These are phyloP conservation scores for Pseudogymnoascus sp. DNA, from an alignment of 2,329 filamentous ascomycete species.

Conservation along the genomic window DNA sequence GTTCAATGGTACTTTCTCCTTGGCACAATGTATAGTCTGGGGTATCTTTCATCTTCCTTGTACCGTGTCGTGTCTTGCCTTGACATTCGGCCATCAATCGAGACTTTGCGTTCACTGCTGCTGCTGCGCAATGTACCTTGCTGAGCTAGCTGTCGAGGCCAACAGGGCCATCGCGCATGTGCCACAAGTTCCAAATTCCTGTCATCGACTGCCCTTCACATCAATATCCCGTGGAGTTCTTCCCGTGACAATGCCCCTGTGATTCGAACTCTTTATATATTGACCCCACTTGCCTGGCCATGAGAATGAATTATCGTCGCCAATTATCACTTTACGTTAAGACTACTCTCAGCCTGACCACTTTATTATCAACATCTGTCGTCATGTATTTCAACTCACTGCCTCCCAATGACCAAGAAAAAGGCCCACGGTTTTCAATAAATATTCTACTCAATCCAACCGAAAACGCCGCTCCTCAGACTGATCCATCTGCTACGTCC, in stretches of 20 bases:
- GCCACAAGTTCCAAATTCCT: slow-evolving; percentile 5
- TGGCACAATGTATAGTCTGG: background rate
- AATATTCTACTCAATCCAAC: background rate
- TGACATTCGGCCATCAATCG: background rate
- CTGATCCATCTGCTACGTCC: no score
- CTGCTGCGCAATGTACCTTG: background rate
- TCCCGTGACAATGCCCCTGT: background rate
- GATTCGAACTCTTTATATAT: background rate
- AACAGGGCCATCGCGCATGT: background rate
- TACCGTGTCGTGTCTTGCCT: background rate
- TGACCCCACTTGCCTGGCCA: background rate
- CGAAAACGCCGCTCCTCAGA: background rate
- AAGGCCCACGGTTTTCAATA: background rate
- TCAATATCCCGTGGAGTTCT: background rate
- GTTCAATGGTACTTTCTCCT: background rate
- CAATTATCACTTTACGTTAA: background rate
- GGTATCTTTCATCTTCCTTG: background rate
- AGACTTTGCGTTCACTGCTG: background rate
- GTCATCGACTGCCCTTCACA: background rate
- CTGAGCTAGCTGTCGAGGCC: background rate
- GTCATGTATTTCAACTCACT: background rate
- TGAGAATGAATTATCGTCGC: background rate
- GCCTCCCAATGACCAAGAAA: background rate
- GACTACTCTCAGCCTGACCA: background rate
- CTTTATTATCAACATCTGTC: background rate